Evolutionary conservation across 1,284 basidiomycete genomes (phyloP), one percentile per base, ranked within the genome.

Genomic region (Tylopilus sp.): DNA sequence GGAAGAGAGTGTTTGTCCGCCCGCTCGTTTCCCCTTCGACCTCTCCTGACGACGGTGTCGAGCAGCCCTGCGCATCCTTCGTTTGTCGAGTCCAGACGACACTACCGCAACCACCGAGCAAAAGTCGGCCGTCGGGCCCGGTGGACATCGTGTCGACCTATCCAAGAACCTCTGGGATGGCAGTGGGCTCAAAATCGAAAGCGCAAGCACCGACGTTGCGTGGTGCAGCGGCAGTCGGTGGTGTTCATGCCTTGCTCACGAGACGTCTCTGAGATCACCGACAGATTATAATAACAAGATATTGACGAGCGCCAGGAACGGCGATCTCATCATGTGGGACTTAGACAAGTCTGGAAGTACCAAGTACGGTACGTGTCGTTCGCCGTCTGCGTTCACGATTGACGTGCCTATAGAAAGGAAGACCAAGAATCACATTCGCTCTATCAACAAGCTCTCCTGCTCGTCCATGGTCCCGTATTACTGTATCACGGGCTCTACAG

Each of bases 281-380:
- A 13, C 48, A 93, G 90, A 68, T 11, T 89, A 82, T 67, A 82
- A 75, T 58, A 83, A 81, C 63, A 93, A 92, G 70, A 81, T 94
- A 46, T 68, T 92, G 30, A 92, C 90, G 1, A 90, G 89, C 53
- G 86, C 86, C 4, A 75, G 86, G 8, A 90, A 88, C 55, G 91
- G 91, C 1, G 90, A 92, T 55, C 77, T 93, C 36, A 83, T 92
- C 45, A 78, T 92, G 71, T 93, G 90, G 82, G 91, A 93, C 64
- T 61, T 92, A 19, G 80, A 84, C 56, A 88, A 84, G 64, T 70
- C 76, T 36, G 82, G 84, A 2, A 63, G 72, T 1, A 77, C 76
- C 38, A 92, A 89, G 68, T 83, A 83, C 55, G 89, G 89, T 92
- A 59, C 49, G 72, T 65, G 42, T 49, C 44, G 16, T 37, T 33